A percentile compares a stretch with the other conserved stretches of the same genome.
Evolutionary conservation across 2,329 filamentous ascomycete species (phyloP).

Genomic region (Colletotrichum siamense): DNA sequence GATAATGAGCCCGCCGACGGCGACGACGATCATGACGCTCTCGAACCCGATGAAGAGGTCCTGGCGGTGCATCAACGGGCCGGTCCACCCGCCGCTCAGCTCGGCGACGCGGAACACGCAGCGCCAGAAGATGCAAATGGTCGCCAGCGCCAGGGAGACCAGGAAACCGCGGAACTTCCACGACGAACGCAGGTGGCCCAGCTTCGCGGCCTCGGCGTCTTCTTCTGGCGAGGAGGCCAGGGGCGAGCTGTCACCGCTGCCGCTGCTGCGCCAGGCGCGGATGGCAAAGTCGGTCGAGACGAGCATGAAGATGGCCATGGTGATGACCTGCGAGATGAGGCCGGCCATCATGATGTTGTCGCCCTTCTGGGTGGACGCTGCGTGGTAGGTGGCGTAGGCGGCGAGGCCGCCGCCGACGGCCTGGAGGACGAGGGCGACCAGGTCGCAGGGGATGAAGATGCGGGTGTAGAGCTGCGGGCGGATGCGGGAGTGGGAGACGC

Average conservation of each 20-base stretch:
- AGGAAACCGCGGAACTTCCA: slow-evolving; percentile 59
- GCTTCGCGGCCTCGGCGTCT: slow-evolving; percentile 39
- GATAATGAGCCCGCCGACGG: slow-evolving; percentile 48
- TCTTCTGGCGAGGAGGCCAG: slow-evolving; percentile 12
- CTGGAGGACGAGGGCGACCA: slow-evolving; percentile 66
- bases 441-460: slow-evolving; percentile 68
- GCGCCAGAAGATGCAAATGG: slow-evolving; percentile 68
- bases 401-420: slow-evolving; percentile 63
- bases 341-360: slow-evolving; percentile 71
- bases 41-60: slow-evolving; percentile 64
- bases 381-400: slow-evolving; percentile 43
- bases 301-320: slow-evolving; percentile 58
- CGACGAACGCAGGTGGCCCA: slow-evolving; percentile 43
- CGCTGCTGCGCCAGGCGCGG: slow-evolving; percentile 38
- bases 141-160: slow-evolving; percentile 58
- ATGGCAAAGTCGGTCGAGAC: slow-evolving; percentile 56
- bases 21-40: slow-evolving; percentile 56
- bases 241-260: slow-evolving; percentile 33
- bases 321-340: slow-evolving; percentile 64
- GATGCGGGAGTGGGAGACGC: slow-evolving; percentile 53
- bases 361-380: slow-evolving; percentile 44
- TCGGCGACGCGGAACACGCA: slow-evolving; percentile 72
- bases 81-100: slow-evolving; percentile 67
- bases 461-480: slow-evolving; percentile 52
- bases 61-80: slow-evolving; percentile 61